phyloP scores from a whole-genome alignment of 2,329 filamentous ascomycete species.

The Neonectria magnoliae region DNA sequence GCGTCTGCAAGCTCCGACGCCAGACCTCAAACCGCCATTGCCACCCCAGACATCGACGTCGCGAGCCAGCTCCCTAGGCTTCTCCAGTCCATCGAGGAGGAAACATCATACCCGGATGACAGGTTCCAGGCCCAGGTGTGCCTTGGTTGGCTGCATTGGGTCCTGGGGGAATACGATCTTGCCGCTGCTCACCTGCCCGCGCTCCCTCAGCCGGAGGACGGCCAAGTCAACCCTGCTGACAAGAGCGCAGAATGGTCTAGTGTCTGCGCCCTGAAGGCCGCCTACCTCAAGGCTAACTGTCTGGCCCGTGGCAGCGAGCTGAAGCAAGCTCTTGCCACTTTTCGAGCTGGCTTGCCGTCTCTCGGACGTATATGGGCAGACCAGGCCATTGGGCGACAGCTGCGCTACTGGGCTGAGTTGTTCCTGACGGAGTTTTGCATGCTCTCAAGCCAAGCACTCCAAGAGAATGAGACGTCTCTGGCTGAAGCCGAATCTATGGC shows the following conservation, averaged over 20 bases:
- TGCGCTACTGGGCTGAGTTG: conserved; percentile 81
- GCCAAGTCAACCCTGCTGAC: conserved; percentile 62
- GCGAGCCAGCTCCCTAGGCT: conserved; percentile 61
- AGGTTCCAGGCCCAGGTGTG: conserved; percentile 84
- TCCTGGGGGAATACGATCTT: conserved; percentile 73
- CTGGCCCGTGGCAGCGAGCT: conserved; percentile 60
- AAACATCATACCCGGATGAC: conserved; percentile 64
- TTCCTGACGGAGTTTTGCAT: conserved; percentile 80
- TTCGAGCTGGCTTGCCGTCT: conserved; percentile 72
- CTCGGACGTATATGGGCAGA: conserved; percentile 63
- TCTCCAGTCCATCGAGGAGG: conserved; percentile 66
- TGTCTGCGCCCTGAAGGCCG: conserved; percentile 81
- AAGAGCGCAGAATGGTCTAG: conserved; percentile 78
- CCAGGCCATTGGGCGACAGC: conserved; percentile 68
- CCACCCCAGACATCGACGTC: conserved; percentile 57
- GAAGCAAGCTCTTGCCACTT: conserved; percentile 71
- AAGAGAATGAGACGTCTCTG: conserved; percentile 60
- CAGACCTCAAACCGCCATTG: conserved; percentile 43
- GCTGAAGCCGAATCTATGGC: conserved; percentile 64
- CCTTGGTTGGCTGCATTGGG: conserved; percentile 86
- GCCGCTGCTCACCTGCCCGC: conserved; percentile 67
- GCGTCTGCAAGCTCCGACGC: conserved; percentile 35
- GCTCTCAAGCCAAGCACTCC: conserved; percentile 69
- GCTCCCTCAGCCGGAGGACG: conserved; percentile 66
- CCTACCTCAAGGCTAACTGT: conserved; percentile 78